Percentiles rank a stretch among this genome's conserved stretches.
These are phyloP conservation scores for Excoecaria agallocha DNA, from an alignment of 345 rosid species.

Conservation along the genomic window DNA sequence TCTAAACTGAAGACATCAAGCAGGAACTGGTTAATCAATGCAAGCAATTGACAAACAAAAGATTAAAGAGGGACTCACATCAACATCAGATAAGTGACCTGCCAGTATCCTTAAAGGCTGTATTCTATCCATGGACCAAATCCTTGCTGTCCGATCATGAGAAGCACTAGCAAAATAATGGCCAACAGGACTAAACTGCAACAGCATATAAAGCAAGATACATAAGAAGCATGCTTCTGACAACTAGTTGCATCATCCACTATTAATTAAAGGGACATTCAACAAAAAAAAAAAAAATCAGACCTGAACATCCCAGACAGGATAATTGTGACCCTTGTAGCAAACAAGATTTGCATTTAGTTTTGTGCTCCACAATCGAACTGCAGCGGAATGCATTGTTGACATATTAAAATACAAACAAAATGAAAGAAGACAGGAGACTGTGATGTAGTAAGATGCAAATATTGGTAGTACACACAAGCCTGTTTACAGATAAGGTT, in stretches of 20 bases:
- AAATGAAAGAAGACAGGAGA: not conserved
- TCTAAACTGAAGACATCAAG: not conserved
- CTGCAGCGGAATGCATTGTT: constrained; percentile 36
- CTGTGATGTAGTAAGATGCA: not conserved
- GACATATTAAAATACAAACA: not conserved
- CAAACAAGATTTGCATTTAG: constrained; percentile 95
- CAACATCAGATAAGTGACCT: constrained; percentile 97
- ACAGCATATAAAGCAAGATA: constrained; percentile 22
- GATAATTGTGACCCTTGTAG: constrained; percentile 98
- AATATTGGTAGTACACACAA: not conserved
- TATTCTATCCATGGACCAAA: constrained; percentile 94
- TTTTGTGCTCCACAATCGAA: constrained; percentile 93
- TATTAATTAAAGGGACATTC: not conserved
- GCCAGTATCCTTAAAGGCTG: constrained; percentile 95
- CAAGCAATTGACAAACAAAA: not conserved
- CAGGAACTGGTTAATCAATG: not conserved
- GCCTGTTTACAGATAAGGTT: not conserved
- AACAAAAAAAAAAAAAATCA: not conserved
- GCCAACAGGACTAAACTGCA: constrained; percentile 95
- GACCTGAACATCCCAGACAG: constrained; percentile 99
- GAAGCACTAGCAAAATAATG: constrained; percentile 94
- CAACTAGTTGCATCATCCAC: not conserved
- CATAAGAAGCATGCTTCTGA: constrained; percentile 12
- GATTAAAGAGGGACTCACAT: constrained; percentile 52
- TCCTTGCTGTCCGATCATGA: constrained; percentile 92